Conservation (phyloP, 2,329 filamentous ascomycete species). For the Verruconis gallopava region DNA sequence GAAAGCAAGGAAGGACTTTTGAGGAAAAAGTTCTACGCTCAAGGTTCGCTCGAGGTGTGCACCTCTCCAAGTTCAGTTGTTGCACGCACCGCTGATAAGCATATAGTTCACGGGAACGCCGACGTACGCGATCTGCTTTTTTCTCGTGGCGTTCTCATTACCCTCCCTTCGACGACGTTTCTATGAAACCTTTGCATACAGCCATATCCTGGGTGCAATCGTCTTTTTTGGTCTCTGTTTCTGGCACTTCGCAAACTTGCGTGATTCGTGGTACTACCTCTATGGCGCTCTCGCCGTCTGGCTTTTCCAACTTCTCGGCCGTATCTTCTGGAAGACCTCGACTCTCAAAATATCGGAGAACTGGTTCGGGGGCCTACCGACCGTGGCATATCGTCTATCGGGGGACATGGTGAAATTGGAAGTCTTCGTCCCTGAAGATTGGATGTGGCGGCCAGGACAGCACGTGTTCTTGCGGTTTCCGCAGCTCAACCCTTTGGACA, state of each 20-base stretch:
- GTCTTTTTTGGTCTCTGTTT: background rate
- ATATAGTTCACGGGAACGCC: constrained; percentile 33
- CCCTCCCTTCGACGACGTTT: constrained; percentile 51
- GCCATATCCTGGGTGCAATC: background rate
- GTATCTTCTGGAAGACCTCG: background rate
- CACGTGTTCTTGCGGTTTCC: background rate
- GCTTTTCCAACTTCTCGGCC: background rate
- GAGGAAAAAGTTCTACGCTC: background rate
- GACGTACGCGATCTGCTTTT: constrained; percentile 51
- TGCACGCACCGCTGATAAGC: background rate
- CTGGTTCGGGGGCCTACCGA: background rate
- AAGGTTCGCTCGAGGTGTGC: background rate
- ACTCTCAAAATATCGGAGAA: background rate
- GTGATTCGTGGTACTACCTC: background rate
- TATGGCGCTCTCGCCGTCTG: background rate
- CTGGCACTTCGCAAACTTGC: background rate
- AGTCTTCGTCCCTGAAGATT: background rate
- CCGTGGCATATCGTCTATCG: background rate
- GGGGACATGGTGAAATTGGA: background rate
- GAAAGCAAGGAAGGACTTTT: background rate
- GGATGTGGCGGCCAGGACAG: background rate
- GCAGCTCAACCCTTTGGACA: constrained; percentile 70
- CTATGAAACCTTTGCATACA: background rate
- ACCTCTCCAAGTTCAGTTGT: background rate
- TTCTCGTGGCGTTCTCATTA: constrained; percentile 64